phyloP scores from a whole-genome alignment of 768 basidiomycete species.

The Russula earlei region DNA sequence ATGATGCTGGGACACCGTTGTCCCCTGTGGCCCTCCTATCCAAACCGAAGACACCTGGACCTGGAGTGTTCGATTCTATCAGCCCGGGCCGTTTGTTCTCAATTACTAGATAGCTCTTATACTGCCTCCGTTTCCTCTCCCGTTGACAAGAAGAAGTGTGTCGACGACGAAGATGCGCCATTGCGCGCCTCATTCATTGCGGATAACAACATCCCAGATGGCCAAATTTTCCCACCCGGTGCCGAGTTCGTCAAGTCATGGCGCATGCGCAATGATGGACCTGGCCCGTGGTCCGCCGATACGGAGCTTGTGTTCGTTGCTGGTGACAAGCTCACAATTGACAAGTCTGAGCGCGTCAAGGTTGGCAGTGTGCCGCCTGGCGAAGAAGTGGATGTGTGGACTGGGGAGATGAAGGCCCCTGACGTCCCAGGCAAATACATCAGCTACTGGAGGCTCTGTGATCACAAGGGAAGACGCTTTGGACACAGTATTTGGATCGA shows the following conservation, averaged over 20 bases:
- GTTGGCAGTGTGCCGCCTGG: conserved; percentile 54
- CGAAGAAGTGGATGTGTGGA: conserved; percentile 53
- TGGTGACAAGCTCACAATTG: conserved; percentile 49
- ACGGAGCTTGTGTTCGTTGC: conserved; percentile 65
- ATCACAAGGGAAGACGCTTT: conserved; percentile 50
- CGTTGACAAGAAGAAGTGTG: not conserved
- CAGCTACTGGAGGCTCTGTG: conserved; percentile 66
- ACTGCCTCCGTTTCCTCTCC: conserved; percentile 1
- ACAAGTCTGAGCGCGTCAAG: conserved; percentile 28
- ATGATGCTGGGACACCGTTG: conserved; percentile 3
- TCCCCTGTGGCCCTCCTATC: conserved; percentile 13
- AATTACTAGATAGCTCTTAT: conserved; percentile 13
- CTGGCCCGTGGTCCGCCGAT: conserved; percentile 51
- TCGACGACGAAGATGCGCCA: conserved; percentile 15
- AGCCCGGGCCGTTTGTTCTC: conserved; percentile 12
- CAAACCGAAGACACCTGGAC: conserved; percentile 8
- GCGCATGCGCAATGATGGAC: conserved; percentile 61
- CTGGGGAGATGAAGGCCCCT: conserved; percentile 75
- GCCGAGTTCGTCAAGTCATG: conserved; percentile 83
- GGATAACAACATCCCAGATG: conserved; percentile 65
- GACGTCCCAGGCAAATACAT: conserved; percentile 63
- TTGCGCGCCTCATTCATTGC: conserved; percentile 50
- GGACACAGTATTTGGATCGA: conserved; percentile 74
- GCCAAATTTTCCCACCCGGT: conserved; percentile 70
- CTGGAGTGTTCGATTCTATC: conserved; percentile 4